These are phyloP conservation scores for Hypoxylon sp. DNA, from an alignment of 2,329 filamentous ascomycete genomes.

Conservation along the genomic window DNA sequence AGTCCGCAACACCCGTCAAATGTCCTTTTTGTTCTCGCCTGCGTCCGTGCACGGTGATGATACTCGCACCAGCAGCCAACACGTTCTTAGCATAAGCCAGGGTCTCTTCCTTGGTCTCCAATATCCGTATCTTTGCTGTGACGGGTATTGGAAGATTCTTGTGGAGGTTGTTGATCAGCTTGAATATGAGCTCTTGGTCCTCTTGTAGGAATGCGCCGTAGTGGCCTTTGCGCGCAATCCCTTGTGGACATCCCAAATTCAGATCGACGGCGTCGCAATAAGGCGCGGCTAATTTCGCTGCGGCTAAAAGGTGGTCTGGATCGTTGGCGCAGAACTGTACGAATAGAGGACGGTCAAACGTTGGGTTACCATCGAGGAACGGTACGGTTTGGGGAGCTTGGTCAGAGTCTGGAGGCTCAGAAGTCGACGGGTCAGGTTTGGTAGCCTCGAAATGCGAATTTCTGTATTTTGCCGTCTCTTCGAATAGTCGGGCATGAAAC, in stretches of 20 bases:
- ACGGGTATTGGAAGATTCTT: slow-evolving; percentile 84
- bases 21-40: slow-evolving; percentile 95
- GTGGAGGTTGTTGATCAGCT: slow-evolving; percentile 88
- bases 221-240: slow-evolving; percentile 89
- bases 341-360: slow-evolving; percentile 88
- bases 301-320: slow-evolving; percentile 81
- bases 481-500: slow-evolving; percentile 93
- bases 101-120: slow-evolving; percentile 89
- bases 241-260: slow-evolving; percentile 96
- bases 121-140: slow-evolving; percentile 93
- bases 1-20: slow-evolving; percentile 92
- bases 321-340: slow-evolving; percentile 98
- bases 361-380: slow-evolving; percentile 89
- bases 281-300: slow-evolving; percentile 83
- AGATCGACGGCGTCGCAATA: slow-evolving; percentile 96
- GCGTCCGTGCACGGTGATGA: slow-evolving; percentile 92
- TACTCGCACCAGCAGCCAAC: slow-evolving; percentile 87
- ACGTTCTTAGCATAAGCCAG: slow-evolving; percentile 91
- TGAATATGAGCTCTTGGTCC: slow-evolving; percentile 85
- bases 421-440: slow-evolving; percentile 48
- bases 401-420: slow-evolving; percentile 14
- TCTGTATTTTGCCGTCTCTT: slow-evolving; percentile 82
- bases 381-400: slow-evolving; percentile 55
- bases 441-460: slow-evolving; percentile 84
- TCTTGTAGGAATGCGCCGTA: slow-evolving; percentile 98